phyloP scores from a whole-genome alignment of 2,329 filamentous ascomycete species.

The Aspergillus tanneri region DNA sequence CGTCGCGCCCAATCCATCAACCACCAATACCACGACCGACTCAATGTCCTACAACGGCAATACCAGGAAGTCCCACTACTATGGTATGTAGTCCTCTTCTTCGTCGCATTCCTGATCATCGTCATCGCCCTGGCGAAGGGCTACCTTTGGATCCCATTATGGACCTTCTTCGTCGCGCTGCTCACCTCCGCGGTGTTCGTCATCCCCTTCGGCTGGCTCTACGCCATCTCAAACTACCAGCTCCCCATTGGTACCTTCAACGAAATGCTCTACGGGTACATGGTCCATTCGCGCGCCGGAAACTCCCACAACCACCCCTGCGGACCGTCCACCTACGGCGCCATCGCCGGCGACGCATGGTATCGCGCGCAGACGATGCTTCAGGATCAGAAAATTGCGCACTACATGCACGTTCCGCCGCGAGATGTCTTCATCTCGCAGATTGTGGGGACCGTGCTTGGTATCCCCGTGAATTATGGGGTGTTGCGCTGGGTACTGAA shows the following conservation, averaged over 20 bases:
- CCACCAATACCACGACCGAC: conserved; percentile 57
- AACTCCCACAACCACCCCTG: conserved; percentile 55
- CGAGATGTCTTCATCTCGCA: conserved; percentile 61
- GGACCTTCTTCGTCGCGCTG: conserved; percentile 60
- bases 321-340: conserved; percentile 58
- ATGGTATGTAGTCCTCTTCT: conserved; percentile 58
- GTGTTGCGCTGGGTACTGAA: conserved; percentile 61
- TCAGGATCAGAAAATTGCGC: conserved; percentile 64
- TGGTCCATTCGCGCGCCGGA: conserved; percentile 53
- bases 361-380: conserved; percentile 59
- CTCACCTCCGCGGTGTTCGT: conserved; percentile 56
- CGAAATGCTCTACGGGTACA: conserved; percentile 60
- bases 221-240: conserved; percentile 58
- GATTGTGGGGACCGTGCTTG: conserved; percentile 58
- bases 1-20: conserved; percentile 45
- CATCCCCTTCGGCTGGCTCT: conserved; percentile 59
- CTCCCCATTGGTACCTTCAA: conserved; percentile 59
- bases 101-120: conserved; percentile 50
- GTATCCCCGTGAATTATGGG: conserved; percentile 61
- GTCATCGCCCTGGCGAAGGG: conserved; percentile 53
- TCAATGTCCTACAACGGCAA: conserved; percentile 58
- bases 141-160: conserved; percentile 59
- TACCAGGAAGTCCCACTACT: conserved; percentile 60
- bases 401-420: conserved; percentile 63
- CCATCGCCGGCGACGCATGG: conserved; percentile 63